A percentile compares a stretch with the other conserved stretches of the same genome.
These are phyloP conservation scores for Pythium aquatile DNA, from an alignment of 352 stramenopile genomes.

Conservation along the genomic window DNA sequence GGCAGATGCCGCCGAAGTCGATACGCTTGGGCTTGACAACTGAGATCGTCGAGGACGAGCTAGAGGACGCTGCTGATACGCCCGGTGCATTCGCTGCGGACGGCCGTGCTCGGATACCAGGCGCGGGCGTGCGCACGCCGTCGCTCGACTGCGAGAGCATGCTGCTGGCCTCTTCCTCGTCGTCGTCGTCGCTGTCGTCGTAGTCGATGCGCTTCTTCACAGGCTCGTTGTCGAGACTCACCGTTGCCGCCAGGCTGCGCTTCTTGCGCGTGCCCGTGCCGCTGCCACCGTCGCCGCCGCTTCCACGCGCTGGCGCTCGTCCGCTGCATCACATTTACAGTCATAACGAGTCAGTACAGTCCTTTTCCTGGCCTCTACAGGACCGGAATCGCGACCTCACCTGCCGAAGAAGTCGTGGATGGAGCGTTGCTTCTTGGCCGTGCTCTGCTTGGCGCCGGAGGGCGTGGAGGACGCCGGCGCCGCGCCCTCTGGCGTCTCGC, in stretches of 20 bases:
- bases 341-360: background rate
- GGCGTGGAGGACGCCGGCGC: background rate
- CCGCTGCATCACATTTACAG: background rate
- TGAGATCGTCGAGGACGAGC: conserved; percentile 3
- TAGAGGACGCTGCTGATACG: background rate
- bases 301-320: background rate
- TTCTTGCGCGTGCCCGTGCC: conserved; percentile 29
- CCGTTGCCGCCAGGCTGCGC: background rate
- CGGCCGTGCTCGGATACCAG: background rate
- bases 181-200: conserved; percentile 51
- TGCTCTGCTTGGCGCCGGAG: background rate
- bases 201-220: conserved; percentile 80
- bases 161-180: conserved; percentile 43
- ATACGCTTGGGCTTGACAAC: conserved; percentile 65
- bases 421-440: conserved; percentile 76
- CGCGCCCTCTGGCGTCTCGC: conserved; percentile 23
- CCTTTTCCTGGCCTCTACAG: background rate
- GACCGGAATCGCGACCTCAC: conserved; percentile 15
- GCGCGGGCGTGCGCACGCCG: background rate
- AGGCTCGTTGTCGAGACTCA: conserved; percentile 34
- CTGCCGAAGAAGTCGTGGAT: conserved; percentile 86
- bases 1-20: conserved; percentile 55
- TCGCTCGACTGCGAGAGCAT: conserved; percentile 47
- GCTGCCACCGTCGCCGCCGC: background rate
- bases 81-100: background rate